Evolutionary conservation across 345 rosid species (phyloP).

Genomic region (Citrus cavaleriei): DNA sequence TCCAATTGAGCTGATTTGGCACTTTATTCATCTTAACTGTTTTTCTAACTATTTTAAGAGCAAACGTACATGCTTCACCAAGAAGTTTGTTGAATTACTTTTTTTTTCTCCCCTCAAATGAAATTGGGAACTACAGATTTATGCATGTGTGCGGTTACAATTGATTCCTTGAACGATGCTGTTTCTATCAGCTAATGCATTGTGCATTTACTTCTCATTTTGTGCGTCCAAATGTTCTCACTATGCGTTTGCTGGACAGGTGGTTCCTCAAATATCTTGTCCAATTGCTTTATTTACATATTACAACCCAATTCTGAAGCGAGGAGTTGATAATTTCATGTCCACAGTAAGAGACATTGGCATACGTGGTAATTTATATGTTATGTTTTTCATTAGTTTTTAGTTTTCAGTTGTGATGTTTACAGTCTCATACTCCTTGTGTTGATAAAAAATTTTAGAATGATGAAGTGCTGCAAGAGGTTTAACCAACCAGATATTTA

Average conservation of each 20-base stretch:
- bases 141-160: background rate
- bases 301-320: conserved; percentile 79
- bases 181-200: background rate
- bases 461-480: background rate
- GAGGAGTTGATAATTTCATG: conserved; percentile 72
- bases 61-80: background rate
- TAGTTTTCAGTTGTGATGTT: background rate
- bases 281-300: conserved; percentile 83
- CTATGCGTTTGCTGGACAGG: conserved; percentile 35
- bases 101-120: background rate
- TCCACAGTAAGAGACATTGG: conserved; percentile 58
- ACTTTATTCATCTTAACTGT: background rate
- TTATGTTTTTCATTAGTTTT: conserved; percentile 6
- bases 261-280: conserved; percentile 71
- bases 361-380: conserved; percentile 50
- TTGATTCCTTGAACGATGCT: background rate
- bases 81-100: background rate
- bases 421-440: background rate
- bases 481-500: background rate
- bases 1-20: background rate
- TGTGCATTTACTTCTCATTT: background rate
- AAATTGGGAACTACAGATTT: background rate
- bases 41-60: background rate
- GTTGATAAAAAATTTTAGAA: background rate
- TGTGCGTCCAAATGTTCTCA: background rate